A percentile compares a stretch with the other conserved stretches of the same genome.
These are phyloP conservation scores for Eucalyptus decipiens DNA, from an alignment of 345 rosid genomes.

Conservation along the genomic window DNA sequence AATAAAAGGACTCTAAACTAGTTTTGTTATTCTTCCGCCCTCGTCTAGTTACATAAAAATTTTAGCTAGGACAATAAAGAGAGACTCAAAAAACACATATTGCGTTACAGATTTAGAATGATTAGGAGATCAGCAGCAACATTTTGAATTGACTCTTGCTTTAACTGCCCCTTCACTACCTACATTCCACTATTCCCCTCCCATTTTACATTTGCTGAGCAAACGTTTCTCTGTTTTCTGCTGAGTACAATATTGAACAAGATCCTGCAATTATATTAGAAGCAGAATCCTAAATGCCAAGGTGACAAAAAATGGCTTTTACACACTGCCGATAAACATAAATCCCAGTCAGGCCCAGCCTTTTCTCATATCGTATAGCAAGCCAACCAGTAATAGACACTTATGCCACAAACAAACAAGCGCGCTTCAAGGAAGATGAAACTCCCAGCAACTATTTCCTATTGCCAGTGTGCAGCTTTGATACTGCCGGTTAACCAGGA, in stretches of 20 bases:
- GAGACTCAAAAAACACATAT: neutral
- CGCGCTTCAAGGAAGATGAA: too few species aligned
- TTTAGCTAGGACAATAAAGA: neutral
- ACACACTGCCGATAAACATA: neutral
- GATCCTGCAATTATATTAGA: neutral
- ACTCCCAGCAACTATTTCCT: too few species aligned
- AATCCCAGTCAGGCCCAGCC: slow-evolving; percentile 30
- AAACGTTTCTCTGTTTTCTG: neutral
- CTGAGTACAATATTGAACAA: neutral
- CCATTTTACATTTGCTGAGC: neutral
- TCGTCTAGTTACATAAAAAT: neutral
- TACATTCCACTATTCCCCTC: neutral
- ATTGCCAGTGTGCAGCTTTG: too few species aligned
- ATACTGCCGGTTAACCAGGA: too few species aligned
- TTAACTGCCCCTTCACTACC: neutral
- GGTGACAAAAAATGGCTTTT: neutral
- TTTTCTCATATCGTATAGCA: slow-evolving; percentile 31
- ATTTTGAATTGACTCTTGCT: neutral
- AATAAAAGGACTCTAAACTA: neutral
- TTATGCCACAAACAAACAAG: slow-evolving; percentile 44
- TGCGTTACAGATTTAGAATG: neutral
- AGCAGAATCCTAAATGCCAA: neutral
- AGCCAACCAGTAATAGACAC: slow-evolving; percentile 52
- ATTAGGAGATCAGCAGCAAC: neutral
- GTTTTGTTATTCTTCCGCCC: neutral